Conservation (phyloP, 805 yeast species). For the Priceomyces medius region DNA sequence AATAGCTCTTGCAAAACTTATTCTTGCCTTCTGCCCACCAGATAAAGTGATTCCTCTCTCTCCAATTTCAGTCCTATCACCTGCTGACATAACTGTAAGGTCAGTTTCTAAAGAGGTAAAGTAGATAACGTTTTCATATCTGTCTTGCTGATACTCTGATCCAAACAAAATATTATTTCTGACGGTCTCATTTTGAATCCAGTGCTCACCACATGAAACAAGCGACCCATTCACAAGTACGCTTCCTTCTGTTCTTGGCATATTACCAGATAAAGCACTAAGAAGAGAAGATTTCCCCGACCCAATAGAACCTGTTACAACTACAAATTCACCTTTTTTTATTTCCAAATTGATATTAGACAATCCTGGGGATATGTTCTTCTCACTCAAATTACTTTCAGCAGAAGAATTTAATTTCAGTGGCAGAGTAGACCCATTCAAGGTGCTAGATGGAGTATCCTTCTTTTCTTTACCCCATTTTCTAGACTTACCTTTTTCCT, state of each 20-base stretch:
- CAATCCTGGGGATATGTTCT: slow-evolving; percentile 42
- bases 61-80: slow-evolving; percentile 78
- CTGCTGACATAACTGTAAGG: slow-evolving; percentile 64
- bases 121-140: slow-evolving; percentile 53
- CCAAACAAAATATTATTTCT: slow-evolving; percentile 77
- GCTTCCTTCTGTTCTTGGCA: slow-evolving; percentile 55
- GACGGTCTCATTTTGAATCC: slow-evolving; percentile 83
- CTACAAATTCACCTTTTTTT: slow-evolving; percentile 65
- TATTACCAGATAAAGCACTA: slow-evolving; percentile 68
- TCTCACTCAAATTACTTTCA: slow-evolving; percentile 10
- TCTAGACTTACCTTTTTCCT: neutral
- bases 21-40: slow-evolving; percentile 89
- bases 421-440: neutral
- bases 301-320: slow-evolving; percentile 79
- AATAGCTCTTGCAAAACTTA: slow-evolving; percentile 76
- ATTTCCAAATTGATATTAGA: slow-evolving; percentile 51
- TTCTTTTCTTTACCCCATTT: slow-evolving; percentile 5
- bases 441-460: neutral
- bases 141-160: slow-evolving; percentile 44
- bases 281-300: slow-evolving; percentile 77
- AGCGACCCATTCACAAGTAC: slow-evolving; percentile 53
- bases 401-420: slow-evolving; percentile 2
- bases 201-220: slow-evolving; percentile 63
- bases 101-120: slow-evolving; percentile 71
- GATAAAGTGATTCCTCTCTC: slow-evolving; percentile 82